These are phyloP conservation scores for Calocybe cyanea DNA, from an alignment of 768 basidiomycete species.

Conservation along the genomic window DNA sequence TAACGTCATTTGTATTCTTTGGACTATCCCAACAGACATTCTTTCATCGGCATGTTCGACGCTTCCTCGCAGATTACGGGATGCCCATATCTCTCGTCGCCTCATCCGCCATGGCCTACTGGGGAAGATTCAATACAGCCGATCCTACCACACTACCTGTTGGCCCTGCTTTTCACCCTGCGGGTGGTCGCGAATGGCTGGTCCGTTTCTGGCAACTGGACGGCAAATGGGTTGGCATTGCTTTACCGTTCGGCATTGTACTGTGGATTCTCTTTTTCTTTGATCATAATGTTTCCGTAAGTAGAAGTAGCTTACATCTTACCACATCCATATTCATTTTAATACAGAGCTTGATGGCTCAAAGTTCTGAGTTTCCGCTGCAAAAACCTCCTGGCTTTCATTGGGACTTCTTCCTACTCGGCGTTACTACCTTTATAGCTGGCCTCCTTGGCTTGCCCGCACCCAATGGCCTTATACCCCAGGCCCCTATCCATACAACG, in stretches of 20 bases:
- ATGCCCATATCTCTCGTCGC: constrained; percentile 87
- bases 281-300: constrained; percentile 88
- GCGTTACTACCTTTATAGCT: constrained; percentile 84
- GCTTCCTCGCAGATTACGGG: constrained; percentile 83
- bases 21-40: constrained; percentile 56
- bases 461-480: constrained; percentile 81
- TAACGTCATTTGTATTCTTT: constrained; percentile 71
- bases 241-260: constrained; percentile 84
- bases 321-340: constrained; percentile 1
- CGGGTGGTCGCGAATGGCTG: constrained; percentile 73
- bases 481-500: constrained; percentile 90
- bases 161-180: constrained; percentile 65
- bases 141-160: constrained; percentile 67
- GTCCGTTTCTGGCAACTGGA: constrained; percentile 88
- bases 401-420: constrained; percentile 88
- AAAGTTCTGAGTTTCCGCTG: constrained; percentile 84
- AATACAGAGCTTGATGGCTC: constrained; percentile 81
- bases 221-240: constrained; percentile 85
- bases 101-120: constrained; percentile 75
- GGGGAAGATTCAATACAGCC: constrained; percentile 69
- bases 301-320: constrained; percentile 20
- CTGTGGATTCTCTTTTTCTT: constrained; percentile 94
- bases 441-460: constrained; percentile 85
- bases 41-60: constrained; percentile 70
- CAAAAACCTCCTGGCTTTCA: constrained; percentile 88